Evolutionary conservation across 2,329 filamentous ascomycete species (phyloP).

Genomic region (Penicillium sp.): DNA sequence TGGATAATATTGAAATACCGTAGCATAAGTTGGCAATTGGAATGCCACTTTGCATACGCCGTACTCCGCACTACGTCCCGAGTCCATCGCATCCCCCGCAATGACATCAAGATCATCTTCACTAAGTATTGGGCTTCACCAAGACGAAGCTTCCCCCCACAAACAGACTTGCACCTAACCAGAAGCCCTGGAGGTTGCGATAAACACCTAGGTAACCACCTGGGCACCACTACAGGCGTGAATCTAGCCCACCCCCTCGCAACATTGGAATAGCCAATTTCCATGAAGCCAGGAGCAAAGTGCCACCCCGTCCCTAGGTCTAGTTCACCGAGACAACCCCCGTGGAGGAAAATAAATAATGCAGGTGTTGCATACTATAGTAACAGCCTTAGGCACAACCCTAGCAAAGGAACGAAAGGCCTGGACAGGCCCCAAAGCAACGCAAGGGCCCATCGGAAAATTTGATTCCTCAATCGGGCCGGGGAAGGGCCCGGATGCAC

Average conservation of each 20-base stretch:
- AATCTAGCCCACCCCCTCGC: slow-evolving; percentile 1
- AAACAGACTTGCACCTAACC: too few relatives aligned
- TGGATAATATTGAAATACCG: too few relatives aligned
- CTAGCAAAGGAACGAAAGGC: not conserved
- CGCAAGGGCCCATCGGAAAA: slow-evolving; percentile 17
- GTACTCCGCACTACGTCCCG: too few relatives aligned
- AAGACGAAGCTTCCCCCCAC: too few relatives aligned
- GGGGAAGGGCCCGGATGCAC: slow-evolving; percentile 16
- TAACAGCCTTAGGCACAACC: not conserved
- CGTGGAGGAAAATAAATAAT: not conserved
- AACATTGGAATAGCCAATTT: not conserved
- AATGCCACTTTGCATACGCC: too few relatives aligned
- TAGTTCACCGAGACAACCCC: not conserved
- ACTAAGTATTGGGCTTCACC: too few relatives aligned
- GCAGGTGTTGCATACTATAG: not conserved
- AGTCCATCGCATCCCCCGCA: not conserved
- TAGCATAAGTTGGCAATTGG: too few relatives aligned
- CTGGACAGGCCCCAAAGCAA: not conserved
- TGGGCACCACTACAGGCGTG: not conserved
- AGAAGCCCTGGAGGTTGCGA: not conserved
- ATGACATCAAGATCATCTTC: not conserved
- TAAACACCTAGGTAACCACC: not conserved
- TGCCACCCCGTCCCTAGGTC: not conserved
- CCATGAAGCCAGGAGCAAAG: slow-evolving; percentile 4
- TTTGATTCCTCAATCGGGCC: slow-evolving; percentile 9